phyloP scores from a whole-genome alignment of 441 rosid species.

The Gossypium davidsonii region DNA sequence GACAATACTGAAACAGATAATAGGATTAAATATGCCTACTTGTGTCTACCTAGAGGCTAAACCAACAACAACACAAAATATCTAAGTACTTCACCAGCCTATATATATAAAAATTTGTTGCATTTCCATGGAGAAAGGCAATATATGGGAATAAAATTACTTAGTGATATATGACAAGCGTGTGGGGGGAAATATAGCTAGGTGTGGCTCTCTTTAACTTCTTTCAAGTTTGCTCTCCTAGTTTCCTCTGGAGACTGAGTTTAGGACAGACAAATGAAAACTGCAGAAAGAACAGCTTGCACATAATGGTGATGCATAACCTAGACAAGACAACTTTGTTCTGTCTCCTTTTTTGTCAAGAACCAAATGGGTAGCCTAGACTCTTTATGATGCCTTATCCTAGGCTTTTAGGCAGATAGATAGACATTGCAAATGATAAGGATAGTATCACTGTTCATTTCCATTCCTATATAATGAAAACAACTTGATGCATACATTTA shows the following conservation, averaged over 20 bases:
- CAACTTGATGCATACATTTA: background rate
- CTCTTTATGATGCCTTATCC: constrained; percentile 10
- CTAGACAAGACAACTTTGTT: constrained; percentile 9
- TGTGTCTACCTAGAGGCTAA: background rate
- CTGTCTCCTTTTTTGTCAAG: background rate
- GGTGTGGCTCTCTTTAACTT: constrained; percentile 1
- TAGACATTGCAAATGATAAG: background rate
- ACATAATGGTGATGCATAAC: background rate
- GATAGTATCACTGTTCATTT: background rate
- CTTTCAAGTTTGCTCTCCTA: background rate
- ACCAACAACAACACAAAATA: background rate
- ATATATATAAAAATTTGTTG: background rate
- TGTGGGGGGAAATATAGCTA: constrained; percentile 13
- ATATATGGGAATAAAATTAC: background rate
- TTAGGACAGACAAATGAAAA: constrained; percentile 10
- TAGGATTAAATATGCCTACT: background rate
- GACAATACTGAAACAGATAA: background rate
- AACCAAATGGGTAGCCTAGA: constrained; percentile 1
- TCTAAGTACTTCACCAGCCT: background rate
- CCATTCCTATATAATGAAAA: background rate
- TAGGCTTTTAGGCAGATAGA: constrained; percentile 13
- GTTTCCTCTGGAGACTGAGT: background rate
- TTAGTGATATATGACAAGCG: background rate
- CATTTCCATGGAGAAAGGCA: background rate
- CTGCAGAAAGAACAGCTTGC: background rate